phyloP scores from a whole-genome alignment of 371 early-diverging fungal species.

The Batrachochytrium dendrobatidis region DNA sequence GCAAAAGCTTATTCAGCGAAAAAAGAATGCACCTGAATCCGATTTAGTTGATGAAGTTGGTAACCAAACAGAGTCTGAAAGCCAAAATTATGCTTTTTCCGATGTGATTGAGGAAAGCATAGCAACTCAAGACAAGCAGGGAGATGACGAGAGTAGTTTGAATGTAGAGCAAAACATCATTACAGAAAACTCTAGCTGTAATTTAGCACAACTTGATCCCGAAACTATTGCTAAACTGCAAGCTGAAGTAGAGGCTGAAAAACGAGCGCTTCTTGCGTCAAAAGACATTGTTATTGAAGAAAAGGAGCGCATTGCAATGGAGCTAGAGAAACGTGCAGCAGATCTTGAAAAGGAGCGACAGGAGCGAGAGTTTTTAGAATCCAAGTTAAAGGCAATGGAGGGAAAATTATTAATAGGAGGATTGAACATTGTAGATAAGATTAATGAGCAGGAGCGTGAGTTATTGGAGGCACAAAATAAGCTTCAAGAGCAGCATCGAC shows the following conservation, averaged over 20 bases:
- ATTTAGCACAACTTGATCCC: conserved; percentile 31
- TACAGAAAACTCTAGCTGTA: conserved; percentile 20
- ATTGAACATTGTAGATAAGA: conserved; percentile 32
- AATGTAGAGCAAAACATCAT: neutral
- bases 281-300: conserved; percentile 44
- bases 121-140: conserved; percentile 15
- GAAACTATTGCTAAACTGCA: conserved; percentile 36
- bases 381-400: conserved; percentile 38
- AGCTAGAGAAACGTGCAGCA: conserved; percentile 38
- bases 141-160: no score
- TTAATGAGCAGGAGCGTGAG: conserved; percentile 36
- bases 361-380: conserved; percentile 34
- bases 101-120: no score
- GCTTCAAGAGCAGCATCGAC: conserved; percentile 32
- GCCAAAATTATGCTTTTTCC: no score
- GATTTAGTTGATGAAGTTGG: no score
- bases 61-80: no score
- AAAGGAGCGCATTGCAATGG: conserved; percentile 37
- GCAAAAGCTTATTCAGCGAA: conserved; percentile 14
- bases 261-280: conserved; percentile 35
- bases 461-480: conserved; percentile 26
- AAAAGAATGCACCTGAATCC: no score
- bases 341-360: conserved; percentile 41
- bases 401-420: conserved; percentile 48
- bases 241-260: conserved; percentile 41